Base-by-base conservation (phyloP, 345 rosid species). In the Linum lewisii region DNA sequence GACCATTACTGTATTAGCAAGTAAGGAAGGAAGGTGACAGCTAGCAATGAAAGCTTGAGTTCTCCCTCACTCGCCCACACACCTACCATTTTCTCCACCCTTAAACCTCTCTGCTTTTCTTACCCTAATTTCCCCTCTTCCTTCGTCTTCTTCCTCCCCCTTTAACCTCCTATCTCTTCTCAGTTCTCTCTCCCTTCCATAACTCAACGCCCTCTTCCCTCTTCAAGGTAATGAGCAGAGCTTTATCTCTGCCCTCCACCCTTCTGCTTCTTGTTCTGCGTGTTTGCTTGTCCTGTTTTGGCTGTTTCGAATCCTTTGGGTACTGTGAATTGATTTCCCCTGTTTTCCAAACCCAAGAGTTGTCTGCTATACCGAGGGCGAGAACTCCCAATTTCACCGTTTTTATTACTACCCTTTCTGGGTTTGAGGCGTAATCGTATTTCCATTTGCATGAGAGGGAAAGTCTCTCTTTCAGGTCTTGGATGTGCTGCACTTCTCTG, bases 161-260 rank as follows among this genome's bases (percentile, higher is more conserved):
- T 11, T 21, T 34, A 53, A 60, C 65, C 69, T 66, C 53, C 47
- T 57, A 3, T 21, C 32, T 58, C 7, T 52, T 20, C 19, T 57
- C 53, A n/a, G n/a, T n/a, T n/a, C n/a, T n/a, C n/a, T n/a, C n/a
- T n/a, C n/a, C n/a, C n/a, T n/a, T n/a, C n/a, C n/a, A n/a, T n/a
- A n/a, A n/a, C n/a, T n/a, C n/a, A n/a, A n/a, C n/a, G n/a, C 50
- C 22, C 24, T 60, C 25, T 57, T 60, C 23, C 54, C 25, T 59
- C 2, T 47, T 45, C 37, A n/a, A n/a, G n/a, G n/a, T n/a, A n/a
- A n/a, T n/a, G n/a, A n/a, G n/a, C n/a, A n/a, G n/a, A n/a, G n/a
- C n/a, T 23, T 9, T 25, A 4, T 9, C 36, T 16, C 16, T 47
- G 14, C 21, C 34, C 29, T 36, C 16, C 56, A 20, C n/a, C 16